A percentile compares a stretch with the other conserved stretches of the same genome.
Conservation (phyloP, 2,329 filamentous ascomycete species). For the Aureobasidium pullulans region DNA sequence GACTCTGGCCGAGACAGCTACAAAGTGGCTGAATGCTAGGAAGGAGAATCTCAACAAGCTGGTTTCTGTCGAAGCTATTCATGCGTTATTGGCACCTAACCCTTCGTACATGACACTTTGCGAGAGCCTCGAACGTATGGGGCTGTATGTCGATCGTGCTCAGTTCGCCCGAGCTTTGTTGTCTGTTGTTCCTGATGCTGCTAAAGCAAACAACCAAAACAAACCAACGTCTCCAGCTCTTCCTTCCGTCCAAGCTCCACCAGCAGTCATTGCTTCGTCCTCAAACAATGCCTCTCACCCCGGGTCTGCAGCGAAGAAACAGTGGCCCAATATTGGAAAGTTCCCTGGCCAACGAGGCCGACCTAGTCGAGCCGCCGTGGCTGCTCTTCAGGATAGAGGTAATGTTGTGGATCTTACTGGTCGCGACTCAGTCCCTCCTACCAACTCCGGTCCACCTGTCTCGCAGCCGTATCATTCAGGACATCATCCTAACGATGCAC, state of each 20-base stretch:
- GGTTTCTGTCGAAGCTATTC: constrained; percentile 34
- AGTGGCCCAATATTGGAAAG: background rate
- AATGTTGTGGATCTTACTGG: constrained; percentile 5
- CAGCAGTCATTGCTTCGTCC: background rate
- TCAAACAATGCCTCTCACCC: background rate
- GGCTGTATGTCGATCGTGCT: constrained; percentile 44
- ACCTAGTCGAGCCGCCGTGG: constrained; percentile 14
- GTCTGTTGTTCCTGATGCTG: constrained; percentile 36
- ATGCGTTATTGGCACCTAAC: constrained; percentile 44
- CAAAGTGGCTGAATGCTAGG: constrained; percentile 37
- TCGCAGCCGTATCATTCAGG: background rate
- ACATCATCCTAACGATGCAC: background rate
- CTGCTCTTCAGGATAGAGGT: constrained; percentile 3
- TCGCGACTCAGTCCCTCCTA: background rate
- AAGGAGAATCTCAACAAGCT: constrained; percentile 35
- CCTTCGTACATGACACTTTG: constrained; percentile 51
- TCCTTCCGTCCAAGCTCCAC: background rate
- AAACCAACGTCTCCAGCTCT: background rate
- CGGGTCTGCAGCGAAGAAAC: background rate
- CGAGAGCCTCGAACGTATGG: constrained; percentile 43
- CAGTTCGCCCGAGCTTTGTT: constrained; percentile 47
- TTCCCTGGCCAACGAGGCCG: constrained; percentile 7
- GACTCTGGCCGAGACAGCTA: constrained; percentile 43
- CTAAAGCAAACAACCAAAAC: constrained; percentile 17
- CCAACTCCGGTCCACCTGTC: background rate